A percentile compares a stretch with the other conserved stretches of the same genome.
Evolutionary conservation across 2,329 filamentous ascomycete genomes (phyloP).

Genomic region (Pyrenochaeta sp.): DNA sequence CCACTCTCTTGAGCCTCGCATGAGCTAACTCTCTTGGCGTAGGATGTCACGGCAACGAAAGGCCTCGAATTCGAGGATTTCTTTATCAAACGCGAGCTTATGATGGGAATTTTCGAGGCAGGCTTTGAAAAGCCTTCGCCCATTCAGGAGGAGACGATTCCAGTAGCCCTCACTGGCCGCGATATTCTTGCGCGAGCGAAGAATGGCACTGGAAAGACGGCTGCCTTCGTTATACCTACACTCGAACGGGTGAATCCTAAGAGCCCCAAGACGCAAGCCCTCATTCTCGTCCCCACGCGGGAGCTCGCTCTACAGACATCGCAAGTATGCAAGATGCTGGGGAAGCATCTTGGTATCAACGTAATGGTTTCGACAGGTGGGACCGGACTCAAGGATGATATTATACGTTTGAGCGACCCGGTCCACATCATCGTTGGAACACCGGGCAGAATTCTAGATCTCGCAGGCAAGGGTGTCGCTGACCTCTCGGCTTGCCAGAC

Average conservation of each 20-base stretch:
- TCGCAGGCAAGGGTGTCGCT: constrained; percentile 95
- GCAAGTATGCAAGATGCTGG: constrained; percentile 97
- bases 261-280: constrained; percentile 92
- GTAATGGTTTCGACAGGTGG: constrained; percentile 99
- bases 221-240: constrained; percentile 95
- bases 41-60: constrained; percentile 99
- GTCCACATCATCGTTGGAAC: constrained; percentile 99
- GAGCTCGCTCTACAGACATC: constrained; percentile 98
- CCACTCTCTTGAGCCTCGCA: not conserved
- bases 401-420: constrained; percentile 89
- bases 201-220: constrained; percentile 98
- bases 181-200: constrained; percentile 97
- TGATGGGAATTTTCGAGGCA: constrained; percentile 99
- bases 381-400: constrained; percentile 94
- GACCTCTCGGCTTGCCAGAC: constrained; percentile 96
- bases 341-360: constrained; percentile 95
- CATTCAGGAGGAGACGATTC: constrained; percentile 99
- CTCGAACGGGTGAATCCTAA: constrained; percentile 97
- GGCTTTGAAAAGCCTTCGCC: constrained; percentile 98
- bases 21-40: constrained; percentile 23
- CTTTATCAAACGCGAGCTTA: constrained; percentile 88
- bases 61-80: constrained; percentile 98
- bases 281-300: constrained; percentile 95
- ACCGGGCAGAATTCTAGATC: constrained; percentile 92
- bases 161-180: constrained; percentile 91